These are phyloP conservation scores for Tanacetum coccineum DNA, from an alignment of 129 eudicot species.

Conservation along the genomic window DNA sequence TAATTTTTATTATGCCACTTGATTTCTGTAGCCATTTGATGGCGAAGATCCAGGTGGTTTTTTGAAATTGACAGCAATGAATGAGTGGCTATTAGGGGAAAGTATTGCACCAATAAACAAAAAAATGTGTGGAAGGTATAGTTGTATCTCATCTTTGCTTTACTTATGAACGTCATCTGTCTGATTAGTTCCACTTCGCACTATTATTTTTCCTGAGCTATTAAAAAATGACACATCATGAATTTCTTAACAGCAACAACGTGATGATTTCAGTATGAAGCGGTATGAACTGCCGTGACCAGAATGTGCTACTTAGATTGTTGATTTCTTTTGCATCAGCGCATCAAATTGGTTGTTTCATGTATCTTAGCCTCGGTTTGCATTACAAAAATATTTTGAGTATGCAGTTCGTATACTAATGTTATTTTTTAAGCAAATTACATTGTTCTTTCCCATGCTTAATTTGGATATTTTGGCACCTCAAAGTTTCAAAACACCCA, in stretches of 20 bases:
- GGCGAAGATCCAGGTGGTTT: too few species aligned
- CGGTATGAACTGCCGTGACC: constrained; percentile 44
- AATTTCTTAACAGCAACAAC: constrained; percentile 44
- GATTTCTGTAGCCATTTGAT: too few species aligned
- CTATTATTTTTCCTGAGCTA: constrained; percentile 4
- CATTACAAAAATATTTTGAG: background rate
- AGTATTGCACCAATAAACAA: too few species aligned
- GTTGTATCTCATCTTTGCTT: background rate
- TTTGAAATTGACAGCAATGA: too few species aligned
- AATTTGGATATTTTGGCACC: too few species aligned
- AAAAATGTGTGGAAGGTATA: constrained; percentile 60
- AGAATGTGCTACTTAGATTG: background rate
- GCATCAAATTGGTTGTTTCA: background rate
- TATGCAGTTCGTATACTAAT: background rate
- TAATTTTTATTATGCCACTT: too few species aligned
- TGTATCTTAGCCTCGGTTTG: background rate
- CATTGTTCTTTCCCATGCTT: background rate
- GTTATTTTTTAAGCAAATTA: too few species aligned
- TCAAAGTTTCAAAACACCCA: too few species aligned
- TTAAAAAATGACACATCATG: constrained; percentile 6
- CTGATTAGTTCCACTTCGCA: background rate
- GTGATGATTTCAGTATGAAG: constrained; percentile 75
- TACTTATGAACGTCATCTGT: constrained; percentile 1
- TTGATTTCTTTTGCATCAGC: background rate
- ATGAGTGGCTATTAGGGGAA: too few species aligned